Percentiles rank a stretch among this genome's conserved stretches.
phyloP scores from a whole-genome alignment of 2,329 filamentous ascomycete genomes.

The Emmonsiellopsis sp. region DNA sequence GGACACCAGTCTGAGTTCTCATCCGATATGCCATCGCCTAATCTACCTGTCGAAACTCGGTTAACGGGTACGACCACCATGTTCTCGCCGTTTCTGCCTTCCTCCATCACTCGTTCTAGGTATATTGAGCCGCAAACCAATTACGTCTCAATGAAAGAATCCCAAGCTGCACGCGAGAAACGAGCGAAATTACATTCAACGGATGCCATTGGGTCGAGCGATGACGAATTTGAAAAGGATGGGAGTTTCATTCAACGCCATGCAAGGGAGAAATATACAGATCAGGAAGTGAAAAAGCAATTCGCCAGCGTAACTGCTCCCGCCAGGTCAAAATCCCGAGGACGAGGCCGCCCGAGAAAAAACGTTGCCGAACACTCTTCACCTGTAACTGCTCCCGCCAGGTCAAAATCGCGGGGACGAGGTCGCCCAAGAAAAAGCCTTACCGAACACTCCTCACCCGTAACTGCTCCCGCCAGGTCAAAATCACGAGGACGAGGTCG shows the following conservation, averaged over 20 bases:
- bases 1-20: conserved; percentile 26
- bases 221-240: conserved; percentile 37
- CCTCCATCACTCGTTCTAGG: conserved; percentile 25
- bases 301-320: conserved; percentile 28
- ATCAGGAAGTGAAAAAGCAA: conserved; percentile 26
- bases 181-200: conserved; percentile 21
- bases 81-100: conserved; percentile 30
- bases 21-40: conserved; percentile 43
- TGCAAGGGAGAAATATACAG: conserved; percentile 23
- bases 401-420: too few relatives aligned
- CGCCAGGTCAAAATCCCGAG: conserved; percentile 15
- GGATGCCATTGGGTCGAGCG: conserved; percentile 26
- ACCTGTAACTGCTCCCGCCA: too few relatives aligned
- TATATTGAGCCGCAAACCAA: conserved; percentile 33
- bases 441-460: not conserved
- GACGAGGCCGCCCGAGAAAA: conserved; percentile 5
- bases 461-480: too few relatives aligned
- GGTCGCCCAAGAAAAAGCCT: too few relatives aligned
- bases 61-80: conserved; percentile 21
- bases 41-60: conserved; percentile 34
- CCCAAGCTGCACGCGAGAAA: conserved; percentile 33
- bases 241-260: conserved; percentile 29
- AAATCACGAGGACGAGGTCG: too few relatives aligned
- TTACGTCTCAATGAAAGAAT: conserved; percentile 40
- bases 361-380: not conserved